phyloP scores from a whole-genome alignment of 805 yeast genomes.

The Barnettozyma sp. region DNA sequence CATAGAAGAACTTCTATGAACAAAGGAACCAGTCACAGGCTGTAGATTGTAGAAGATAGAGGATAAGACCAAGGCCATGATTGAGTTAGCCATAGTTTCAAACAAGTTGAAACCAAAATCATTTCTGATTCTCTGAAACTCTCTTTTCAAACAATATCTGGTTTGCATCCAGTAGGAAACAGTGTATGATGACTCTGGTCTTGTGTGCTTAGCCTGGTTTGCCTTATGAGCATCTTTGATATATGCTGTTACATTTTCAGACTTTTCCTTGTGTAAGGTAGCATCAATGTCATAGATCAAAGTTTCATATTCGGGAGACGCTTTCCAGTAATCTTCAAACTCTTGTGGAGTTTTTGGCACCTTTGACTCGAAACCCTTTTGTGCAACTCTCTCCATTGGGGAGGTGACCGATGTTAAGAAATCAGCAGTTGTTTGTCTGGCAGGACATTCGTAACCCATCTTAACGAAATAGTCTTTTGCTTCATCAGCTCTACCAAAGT shows the following conservation, averaged over 20 bases:
- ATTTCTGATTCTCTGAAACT: slow-evolving; percentile 39
- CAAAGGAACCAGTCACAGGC: slow-evolving; percentile 38
- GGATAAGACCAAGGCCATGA: slow-evolving; percentile 46
- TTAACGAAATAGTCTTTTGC: slow-evolving; percentile 53
- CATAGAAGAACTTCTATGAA: slow-evolving; percentile 50
- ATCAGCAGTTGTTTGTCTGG: slow-evolving; percentile 65
- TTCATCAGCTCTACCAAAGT: slow-evolving; percentile 48
- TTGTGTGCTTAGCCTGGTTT: slow-evolving; percentile 39
- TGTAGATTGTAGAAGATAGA: slow-evolving; percentile 49
- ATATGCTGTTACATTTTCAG: slow-evolving; percentile 21
- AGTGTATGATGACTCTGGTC: slow-evolving; percentile 41
- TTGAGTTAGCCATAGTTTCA: slow-evolving; percentile 36
- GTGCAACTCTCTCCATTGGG: slow-evolving; percentile 50
- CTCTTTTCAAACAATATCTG: slow-evolving; percentile 36
- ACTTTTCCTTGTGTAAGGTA: slow-evolving; percentile 2
- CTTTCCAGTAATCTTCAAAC: slow-evolving; percentile 52
- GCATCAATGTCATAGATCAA: slow-evolving; percentile 37
- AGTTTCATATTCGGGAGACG: slow-evolving; percentile 38
- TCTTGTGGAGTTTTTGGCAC: slow-evolving; percentile 61
- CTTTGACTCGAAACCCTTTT: slow-evolving; percentile 39
- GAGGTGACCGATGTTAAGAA: slow-evolving; percentile 65
- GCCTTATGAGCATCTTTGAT: slow-evolving; percentile 38
- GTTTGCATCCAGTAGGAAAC: slow-evolving; percentile 47
- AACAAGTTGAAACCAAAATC: slow-evolving; percentile 38
- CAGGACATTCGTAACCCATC: slow-evolving; percentile 61